These are phyloP conservation scores for Somion occarium DNA, from an alignment of 1,284 basidiomycete genomes.

Conservation along the genomic window DNA sequence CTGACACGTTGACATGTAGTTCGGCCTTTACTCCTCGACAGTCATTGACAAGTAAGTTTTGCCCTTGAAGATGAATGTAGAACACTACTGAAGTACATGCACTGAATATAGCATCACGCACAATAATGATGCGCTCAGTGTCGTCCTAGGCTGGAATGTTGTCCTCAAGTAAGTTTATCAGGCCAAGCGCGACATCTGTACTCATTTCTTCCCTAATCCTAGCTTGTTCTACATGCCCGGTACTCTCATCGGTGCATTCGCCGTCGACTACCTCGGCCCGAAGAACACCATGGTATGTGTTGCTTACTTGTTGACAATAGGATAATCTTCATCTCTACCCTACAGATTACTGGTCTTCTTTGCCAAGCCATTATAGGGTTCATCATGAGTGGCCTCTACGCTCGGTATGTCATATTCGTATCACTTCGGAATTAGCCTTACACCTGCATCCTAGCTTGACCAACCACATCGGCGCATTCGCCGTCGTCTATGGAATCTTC, in stretches of 20 bases:
- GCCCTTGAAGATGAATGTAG: neutral
- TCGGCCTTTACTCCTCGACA: conserved; percentile 82
- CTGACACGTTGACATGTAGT: conserved; percentile 35
- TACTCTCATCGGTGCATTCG: conserved; percentile 72
- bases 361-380: conserved; percentile 73
- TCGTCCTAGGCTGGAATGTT: conserved; percentile 74
- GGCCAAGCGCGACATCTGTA: neutral
- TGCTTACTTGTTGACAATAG: neutral
- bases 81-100: neutral
- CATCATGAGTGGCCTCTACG: conserved; percentile 81
- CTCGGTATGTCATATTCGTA: conserved; percentile 29
- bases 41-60: conserved; percentile 57
- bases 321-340: neutral
- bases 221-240: conserved; percentile 81
- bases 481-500: conserved; percentile 90
- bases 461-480: conserved; percentile 72
- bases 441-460: conserved; percentile 37
- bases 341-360: conserved; percentile 64
- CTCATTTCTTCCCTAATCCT: neutral
- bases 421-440: neutral
- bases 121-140: conserved; percentile 39
- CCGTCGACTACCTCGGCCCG: conserved; percentile 72
- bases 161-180: conserved; percentile 60
- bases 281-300: conserved; percentile 67
- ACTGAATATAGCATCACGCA: conserved; percentile 50